Conservation (phyloP, 192 early-diverging fungal genomes). For the Coemansia asiatica region DNA sequence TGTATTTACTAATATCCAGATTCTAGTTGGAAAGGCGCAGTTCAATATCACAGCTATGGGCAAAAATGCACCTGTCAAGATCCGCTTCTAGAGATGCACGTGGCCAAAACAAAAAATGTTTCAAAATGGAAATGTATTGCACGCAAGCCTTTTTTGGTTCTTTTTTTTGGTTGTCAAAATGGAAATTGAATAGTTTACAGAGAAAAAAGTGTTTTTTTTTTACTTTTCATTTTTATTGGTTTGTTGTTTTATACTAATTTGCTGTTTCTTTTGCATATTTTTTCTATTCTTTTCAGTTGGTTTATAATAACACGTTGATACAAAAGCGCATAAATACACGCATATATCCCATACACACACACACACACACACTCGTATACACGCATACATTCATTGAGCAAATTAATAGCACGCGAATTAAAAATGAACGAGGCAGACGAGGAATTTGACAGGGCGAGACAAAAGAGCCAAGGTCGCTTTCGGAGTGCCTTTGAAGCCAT, state of each 20-base stretch:
- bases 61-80: constrained; percentile 35
- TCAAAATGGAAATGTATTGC: neutral
- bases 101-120: no score
- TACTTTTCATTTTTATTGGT: neutral
- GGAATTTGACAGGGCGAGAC: constrained; percentile 42
- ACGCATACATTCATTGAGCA: no score
- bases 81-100: constrained; percentile 19
- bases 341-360: no score
- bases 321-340: neutral
- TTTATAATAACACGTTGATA: neutral
- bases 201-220: neutral
- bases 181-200: neutral
- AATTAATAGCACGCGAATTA: no score
- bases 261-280: neutral
- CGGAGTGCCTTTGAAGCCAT: constrained; percentile 48
- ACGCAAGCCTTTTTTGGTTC: neutral
- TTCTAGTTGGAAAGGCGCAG: constrained; percentile 38
- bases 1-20: constrained; percentile 41
- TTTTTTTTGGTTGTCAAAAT: neutral
- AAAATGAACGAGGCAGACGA: constrained; percentile 41
- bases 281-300: neutral
- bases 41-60: constrained; percentile 46
- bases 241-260: neutral
- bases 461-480: constrained; percentile 42
- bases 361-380: no score